Evolutionary conservation across 768 basidiomycete genomes (phyloP), one percentile per base, ranked within the genome.

Genomic region (Thelephora aurantiotincta): DNA sequence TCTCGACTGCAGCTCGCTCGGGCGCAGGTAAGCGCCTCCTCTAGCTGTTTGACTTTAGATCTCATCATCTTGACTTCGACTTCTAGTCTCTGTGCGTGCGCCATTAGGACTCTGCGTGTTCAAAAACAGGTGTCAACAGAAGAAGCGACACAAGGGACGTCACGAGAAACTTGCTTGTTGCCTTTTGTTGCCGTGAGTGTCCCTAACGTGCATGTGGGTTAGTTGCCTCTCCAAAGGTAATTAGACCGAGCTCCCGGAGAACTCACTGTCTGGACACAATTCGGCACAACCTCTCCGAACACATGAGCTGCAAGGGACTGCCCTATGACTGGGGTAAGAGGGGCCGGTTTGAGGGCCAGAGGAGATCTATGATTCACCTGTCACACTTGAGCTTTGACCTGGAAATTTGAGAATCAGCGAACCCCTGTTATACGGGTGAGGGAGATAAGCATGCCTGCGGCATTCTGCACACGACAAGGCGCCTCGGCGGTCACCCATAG

Each of bases 331-430:
- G 33, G n/a, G 19, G 20, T 35, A 35, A 35, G 26, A 26, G 33
- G 33, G 33, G 14, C 19, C 33, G 16, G 35, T 23, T 36, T 16
- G 33, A 11, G 16, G 47, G 18, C 30, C 38, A 66, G 60, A 33
- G 11, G 7, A 23, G 22, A 46, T 11, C 37, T 45, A 20, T 18
- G 22, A 36, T 49, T 42, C 30, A 60, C 62, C 75, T 64, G 55
- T 75, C 73, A 52, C 75, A 77, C 57, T 72, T 75, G 37, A 77
- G 61, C 58, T 77, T 77, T 19, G 74, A 74, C 52, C 74, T 65
- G 46, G 12, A 9, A 30, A 30, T 30, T n/a, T 19, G 26, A 36
- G 35, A 35, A 13, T 35, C 9, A 5, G 42, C 11, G 22, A 35
- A 19, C 13, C 35, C 13, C 33, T 26, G 42, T 20, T 20, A 35